phyloP scores from a whole-genome alignment of 2,329 filamentous ascomycete species.

The Colletotrichum tanaceti region DNA sequence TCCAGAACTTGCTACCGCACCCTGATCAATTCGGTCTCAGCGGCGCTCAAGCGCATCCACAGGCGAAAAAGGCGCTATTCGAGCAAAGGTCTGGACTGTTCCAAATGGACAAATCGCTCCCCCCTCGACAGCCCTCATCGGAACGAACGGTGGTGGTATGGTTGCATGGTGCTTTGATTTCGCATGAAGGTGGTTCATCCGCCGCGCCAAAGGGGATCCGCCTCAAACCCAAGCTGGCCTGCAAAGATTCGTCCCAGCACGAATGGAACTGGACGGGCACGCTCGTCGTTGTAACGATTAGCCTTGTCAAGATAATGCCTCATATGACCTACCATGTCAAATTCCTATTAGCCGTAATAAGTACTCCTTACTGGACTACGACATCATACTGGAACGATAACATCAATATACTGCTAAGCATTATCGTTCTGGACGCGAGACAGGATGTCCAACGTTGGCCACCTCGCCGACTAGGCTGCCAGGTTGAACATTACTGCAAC shows the following conservation, averaged over 20 bases:
- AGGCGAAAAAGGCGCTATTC: background rate
- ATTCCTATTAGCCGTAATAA: no score
- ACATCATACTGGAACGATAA: no score
- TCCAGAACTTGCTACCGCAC: background rate
- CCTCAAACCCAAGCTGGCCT: background rate
- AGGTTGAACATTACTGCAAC: no score
- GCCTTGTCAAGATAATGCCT: background rate
- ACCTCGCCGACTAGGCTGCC: no score
- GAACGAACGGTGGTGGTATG: background rate
- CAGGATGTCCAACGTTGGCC: no score
- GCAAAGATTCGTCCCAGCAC: background rate
- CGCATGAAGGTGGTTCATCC: background rate
- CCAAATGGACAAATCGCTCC: background rate
- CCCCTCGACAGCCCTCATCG: background rate
- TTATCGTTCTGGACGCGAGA: no score
- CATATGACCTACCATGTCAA: background rate
- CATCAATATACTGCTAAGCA: no score
- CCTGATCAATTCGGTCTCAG: conserved; percentile 24
- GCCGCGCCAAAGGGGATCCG: background rate
- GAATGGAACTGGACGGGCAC: conserved; percentile 2
- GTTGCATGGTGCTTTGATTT: background rate
- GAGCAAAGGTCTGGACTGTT: conserved; percentile 22
- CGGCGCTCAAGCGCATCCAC: conserved; percentile 19
- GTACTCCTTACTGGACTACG: no score
- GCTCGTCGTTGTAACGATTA: background rate